Evolutionary conservation across 2,329 filamentous ascomycete genomes (phyloP), one percentile per base, ranked within the genome.

Genomic region (Xylaria sp.): DNA sequence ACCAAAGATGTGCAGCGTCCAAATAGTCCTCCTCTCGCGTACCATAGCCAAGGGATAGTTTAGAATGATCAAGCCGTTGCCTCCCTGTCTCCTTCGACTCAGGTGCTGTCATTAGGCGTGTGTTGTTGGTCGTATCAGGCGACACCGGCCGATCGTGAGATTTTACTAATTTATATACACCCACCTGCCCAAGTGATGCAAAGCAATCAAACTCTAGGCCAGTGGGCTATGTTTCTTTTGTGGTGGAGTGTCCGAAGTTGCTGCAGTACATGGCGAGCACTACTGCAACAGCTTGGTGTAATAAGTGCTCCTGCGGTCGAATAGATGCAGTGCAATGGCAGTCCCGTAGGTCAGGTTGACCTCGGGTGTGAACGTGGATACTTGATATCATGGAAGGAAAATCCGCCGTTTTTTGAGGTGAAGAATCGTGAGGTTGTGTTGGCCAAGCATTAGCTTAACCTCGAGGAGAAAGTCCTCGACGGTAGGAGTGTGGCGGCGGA

Each of bases 241-340:
- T 42, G n/a, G n/a, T n/a, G n/a, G n/a, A n/a, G n/a, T 42, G 39
- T 41, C 21, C 21, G 41, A 44, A 44, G 41, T 43, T 47, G 42
- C 39, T 48, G 47, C 44, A 48, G 47, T 48, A 22, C 42, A 53
- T 26, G 21, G 50, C 34, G 46, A 42, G 46, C 20, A 39, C 48
- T 54, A 44, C 50, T 60, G 48, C 44, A 38, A 40, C 42, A 26
- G 11, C 24, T 26, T 40, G 37, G 47, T 61, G 52, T 45, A 59
- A 63, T 47, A 54, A 51, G 34, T 53, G 57, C 64, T 69, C 65
- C 67, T 69, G 66, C 65, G 50, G 60, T 68, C 63, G 66, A 60
- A 66, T 64, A 61, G 66, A 67, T 67, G 67, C 66, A 68, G 67
- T 68, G 66, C 64, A 53, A 46, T 60, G 59, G 49, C 51, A 59